Conservation (phyloP, 805 yeast genomes). For the Pichia manshurica region DNA sequence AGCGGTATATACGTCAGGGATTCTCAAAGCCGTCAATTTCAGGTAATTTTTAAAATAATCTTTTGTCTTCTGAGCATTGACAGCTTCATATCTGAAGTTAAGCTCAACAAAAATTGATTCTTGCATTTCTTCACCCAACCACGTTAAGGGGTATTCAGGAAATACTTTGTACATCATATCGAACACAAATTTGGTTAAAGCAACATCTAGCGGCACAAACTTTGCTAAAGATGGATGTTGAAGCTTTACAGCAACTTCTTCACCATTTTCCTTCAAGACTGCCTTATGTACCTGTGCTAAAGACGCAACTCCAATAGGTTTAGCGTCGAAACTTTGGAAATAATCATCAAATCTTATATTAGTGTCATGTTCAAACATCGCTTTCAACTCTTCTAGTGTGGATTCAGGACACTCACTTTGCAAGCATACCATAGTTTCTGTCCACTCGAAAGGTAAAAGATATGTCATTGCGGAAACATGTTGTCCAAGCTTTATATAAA, state of each 20-base stretch:
- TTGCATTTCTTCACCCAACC: constrained; percentile 95
- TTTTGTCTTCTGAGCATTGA: constrained; percentile 67
- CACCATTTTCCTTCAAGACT: constrained; percentile 45
- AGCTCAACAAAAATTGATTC: constrained; percentile 84
- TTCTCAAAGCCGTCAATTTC: constrained; percentile 64
- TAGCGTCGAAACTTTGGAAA: constrained; percentile 59
- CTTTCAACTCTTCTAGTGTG: constrained; percentile 58
- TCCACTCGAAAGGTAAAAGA: constrained; percentile 90
- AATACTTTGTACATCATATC: constrained; percentile 67
- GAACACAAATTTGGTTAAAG: constrained; percentile 72
- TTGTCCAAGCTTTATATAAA: constrained; percentile 92
- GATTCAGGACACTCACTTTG: constrained; percentile 89
- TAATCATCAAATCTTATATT: constrained; percentile 54
- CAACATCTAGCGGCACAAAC: constrained; percentile 86
- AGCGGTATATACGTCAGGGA: constrained; percentile 70
- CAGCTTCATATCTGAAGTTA: constrained; percentile 82
- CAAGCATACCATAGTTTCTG: constrained; percentile 84
- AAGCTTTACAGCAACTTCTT: constrained; percentile 83
- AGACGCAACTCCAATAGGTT: constrained; percentile 92
- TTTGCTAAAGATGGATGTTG: constrained; percentile 87
- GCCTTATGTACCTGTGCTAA: constrained; percentile 94
- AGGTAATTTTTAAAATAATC: constrained; percentile 55
- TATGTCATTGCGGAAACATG: constrained; percentile 91
- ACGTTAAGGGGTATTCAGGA: constrained; percentile 88
- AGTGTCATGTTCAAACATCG: constrained; percentile 64